Evolutionary conservation across 176 grass and related monocot species (phyloP).

Genomic region (Aegilops umbellulata): DNA sequence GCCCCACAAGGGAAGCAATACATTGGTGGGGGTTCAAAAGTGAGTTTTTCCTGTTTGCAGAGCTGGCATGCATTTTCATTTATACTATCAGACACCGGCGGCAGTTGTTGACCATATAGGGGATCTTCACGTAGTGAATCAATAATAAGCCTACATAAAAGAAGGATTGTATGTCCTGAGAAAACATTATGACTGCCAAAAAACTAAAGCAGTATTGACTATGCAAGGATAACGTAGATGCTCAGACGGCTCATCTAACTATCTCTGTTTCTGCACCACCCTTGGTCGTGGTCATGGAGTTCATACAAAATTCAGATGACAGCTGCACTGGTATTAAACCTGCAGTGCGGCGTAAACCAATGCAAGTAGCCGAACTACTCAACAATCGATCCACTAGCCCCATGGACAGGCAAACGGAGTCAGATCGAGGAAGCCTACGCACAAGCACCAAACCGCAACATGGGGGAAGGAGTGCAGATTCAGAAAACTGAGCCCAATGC

Average conservation of each 20-base stretch:
- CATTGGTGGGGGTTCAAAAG: constrained; percentile 96
- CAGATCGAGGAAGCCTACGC: no score
- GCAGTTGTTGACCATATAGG: constrained; percentile 74
- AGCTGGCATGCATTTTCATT: constrained; percentile 98
- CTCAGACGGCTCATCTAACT: neutral
- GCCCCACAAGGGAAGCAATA: constrained; percentile 92
- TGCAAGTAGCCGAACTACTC: neutral
- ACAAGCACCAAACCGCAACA: neutral
- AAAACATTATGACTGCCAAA: neutral
- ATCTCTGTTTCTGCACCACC: neutral
- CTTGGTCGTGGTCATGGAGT: neutral
- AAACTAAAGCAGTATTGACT: neutral
- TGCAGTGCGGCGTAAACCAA: neutral
- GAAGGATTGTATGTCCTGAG: neutral
- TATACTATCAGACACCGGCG: constrained; percentile 58
- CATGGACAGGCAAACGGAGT: neutral
- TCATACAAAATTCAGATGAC: neutral
- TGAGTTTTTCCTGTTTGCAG: constrained; percentile 93
- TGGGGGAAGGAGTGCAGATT: neutral
- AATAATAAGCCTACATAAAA: constrained; percentile 64
- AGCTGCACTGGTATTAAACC: neutral
- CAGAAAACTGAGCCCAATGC: neutral
- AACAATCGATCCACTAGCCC: neutral
- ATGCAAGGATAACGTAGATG: neutral
- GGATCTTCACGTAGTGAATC: constrained; percentile 78